Evolutionary conservation across 768 basidiomycete species (phyloP).

Genomic region (Porphyrellus cyaneotinctus): DNA sequence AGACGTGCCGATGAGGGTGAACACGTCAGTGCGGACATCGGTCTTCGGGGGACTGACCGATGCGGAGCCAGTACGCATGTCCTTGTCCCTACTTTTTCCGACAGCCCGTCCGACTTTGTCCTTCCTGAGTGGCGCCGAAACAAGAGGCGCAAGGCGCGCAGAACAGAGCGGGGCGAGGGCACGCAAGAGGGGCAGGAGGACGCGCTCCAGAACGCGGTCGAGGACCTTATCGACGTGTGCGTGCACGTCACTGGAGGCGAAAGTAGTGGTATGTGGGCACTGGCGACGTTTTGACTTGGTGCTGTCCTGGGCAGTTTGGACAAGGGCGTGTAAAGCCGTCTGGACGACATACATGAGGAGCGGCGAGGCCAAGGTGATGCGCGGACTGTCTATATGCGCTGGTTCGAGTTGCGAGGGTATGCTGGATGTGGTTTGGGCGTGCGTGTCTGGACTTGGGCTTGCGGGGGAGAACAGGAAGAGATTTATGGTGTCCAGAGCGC

Average conservation of each 20-base stretch:
- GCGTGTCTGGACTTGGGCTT: not conserved
- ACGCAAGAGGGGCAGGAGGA: conserved; percentile 22
- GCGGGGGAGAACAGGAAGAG: conserved; percentile 19
- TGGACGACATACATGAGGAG: conserved; percentile 23
- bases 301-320: conserved; percentile 6
- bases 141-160: conserved; percentile 13
- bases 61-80: conserved; percentile 3
- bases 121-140: conserved; percentile 3
- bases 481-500: conserved; percentile 14
- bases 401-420: not conserved
- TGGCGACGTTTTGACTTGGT: conserved; percentile 14
- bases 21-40: conserved; percentile 21
- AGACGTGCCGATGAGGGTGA: conserved; percentile 22
- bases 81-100: conserved; percentile 5
- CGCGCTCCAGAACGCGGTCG: conserved; percentile 14
- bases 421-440: not conserved
- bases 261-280: not conserved
- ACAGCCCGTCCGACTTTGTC: not conserved
- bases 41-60: not conserved
- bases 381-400: conserved; percentile 14
- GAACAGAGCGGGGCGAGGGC: conserved; percentile 19
- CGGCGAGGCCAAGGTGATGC: conserved; percentile 22
- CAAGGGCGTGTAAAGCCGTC: conserved; percentile 17
- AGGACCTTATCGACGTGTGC: conserved; percentile 12
- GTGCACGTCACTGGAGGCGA: not conserved